Percentiles rank a stretch among this genome's conserved stretches.
Conservation (phyloP, 495 filamentous ascomycete genomes). For the Trichocladium antarcticum region DNA sequence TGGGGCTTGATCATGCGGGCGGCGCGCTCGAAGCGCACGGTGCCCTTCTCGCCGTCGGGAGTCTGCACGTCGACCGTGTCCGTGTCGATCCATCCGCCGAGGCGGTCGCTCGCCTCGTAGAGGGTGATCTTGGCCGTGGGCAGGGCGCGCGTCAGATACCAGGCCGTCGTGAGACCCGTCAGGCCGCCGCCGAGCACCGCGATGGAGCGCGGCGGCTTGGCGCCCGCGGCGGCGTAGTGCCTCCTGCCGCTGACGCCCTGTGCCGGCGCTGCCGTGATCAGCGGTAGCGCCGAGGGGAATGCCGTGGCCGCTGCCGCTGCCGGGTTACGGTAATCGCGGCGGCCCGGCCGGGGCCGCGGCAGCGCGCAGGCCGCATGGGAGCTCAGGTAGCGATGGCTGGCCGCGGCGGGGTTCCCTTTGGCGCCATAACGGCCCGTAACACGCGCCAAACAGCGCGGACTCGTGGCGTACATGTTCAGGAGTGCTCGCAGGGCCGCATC, state of each 20-base stretch:
- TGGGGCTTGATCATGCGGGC: slow-evolving; percentile 64
- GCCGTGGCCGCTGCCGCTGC: not conserved
- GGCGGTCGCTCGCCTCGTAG: slow-evolving; percentile 55
- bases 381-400: not conserved
- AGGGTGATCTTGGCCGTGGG: slow-evolving; percentile 54
- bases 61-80: slow-evolving; percentile 45
- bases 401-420: not conserved
- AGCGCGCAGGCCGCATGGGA: not conserved
- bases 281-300: not conserved
- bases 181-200: slow-evolving; percentile 83
- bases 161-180: slow-evolving; percentile 75
- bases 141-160: slow-evolving; percentile 52
- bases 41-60: slow-evolving; percentile 35
- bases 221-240: not conserved
- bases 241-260: not conserved
- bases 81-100: slow-evolving; percentile 82
- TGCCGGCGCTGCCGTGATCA: not conserved
- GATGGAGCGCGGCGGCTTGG: slow-evolving; percentile 29
- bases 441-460: slow-evolving; percentile 11
- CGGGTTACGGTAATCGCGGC: not conserved
- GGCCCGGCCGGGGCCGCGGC: not conserved
- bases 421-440: not conserved
- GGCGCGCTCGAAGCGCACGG: slow-evolving; percentile 70
- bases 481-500: slow-evolving; percentile 2
- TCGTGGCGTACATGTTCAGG: slow-evolving; percentile 18